phyloP scores from a whole-genome alignment of 768 basidiomycete genomes.

The Naganishia friedmannii region DNA sequence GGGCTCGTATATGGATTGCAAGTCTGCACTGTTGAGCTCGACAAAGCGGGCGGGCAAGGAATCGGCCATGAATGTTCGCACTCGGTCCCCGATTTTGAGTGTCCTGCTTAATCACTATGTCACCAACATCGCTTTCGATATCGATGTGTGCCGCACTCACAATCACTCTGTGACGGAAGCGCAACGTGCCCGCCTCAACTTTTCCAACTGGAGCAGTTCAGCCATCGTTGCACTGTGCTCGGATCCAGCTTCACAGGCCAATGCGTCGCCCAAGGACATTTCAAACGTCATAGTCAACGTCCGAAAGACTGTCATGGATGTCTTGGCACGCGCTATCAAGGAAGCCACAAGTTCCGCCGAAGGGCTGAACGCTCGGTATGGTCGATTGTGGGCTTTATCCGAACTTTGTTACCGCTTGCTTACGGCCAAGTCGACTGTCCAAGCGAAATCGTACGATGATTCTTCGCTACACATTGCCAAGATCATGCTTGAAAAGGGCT shows the following conservation, averaged over 20 bases:
- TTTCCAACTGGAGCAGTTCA: constrained; percentile 58
- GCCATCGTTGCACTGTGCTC: constrained; percentile 90
- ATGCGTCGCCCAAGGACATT: constrained; percentile 64
- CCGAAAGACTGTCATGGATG: constrained; percentile 88
- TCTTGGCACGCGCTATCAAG: constrained; percentile 78
- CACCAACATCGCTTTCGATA: constrained; percentile 68
- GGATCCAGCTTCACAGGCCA: constrained; percentile 66
- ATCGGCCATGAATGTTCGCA: constrained; percentile 62
- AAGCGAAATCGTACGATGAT: constrained; percentile 62
- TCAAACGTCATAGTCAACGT: constrained; percentile 75
- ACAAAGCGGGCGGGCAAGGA: constrained; percentile 58
- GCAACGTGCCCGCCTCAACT: constrained; percentile 34
- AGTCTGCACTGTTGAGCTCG: constrained; percentile 77
- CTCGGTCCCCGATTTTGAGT: constrained; percentile 33
- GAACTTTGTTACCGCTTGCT: constrained; percentile 86
- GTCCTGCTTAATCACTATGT: constrained; percentile 74
- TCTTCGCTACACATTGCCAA: constrained; percentile 89
- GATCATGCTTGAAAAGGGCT: constrained; percentile 97
- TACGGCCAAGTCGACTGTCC: constrained; percentile 61
- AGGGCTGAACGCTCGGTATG: constrained; percentile 69
- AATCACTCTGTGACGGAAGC: constrained; percentile 17
- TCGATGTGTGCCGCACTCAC: constrained; percentile 56
- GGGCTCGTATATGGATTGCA: constrained; percentile 89
- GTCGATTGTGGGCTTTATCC: constrained; percentile 76
- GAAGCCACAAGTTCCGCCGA: constrained; percentile 64